Percentiles rank a stretch among this genome's conserved stretches.
Evolutionary conservation across 2,329 filamentous ascomycete species (phyloP).

Genomic region (Cordyceps tenuipes): DNA sequence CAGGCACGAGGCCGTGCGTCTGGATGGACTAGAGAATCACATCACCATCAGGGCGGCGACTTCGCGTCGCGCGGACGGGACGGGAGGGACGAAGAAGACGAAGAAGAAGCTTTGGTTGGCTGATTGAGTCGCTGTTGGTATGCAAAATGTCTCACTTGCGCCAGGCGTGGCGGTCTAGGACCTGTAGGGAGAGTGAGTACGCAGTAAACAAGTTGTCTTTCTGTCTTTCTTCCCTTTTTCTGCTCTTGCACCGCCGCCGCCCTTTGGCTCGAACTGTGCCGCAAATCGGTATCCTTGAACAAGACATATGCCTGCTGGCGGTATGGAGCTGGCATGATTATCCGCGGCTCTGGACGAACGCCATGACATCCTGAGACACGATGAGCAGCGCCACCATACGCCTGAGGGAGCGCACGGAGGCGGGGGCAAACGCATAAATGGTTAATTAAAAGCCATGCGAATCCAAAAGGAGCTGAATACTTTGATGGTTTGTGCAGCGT

Average conservation of each 20-base stretch:
- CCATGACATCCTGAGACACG: background rate
- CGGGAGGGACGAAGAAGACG: no score
- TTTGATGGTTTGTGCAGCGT: background rate
- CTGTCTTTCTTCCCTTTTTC: background rate
- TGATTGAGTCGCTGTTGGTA: background rate
- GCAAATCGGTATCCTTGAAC: background rate
- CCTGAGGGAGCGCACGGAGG: background rate
- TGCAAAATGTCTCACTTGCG: conserved; percentile 2
- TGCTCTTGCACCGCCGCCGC: background rate
- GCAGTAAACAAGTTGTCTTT: background rate
- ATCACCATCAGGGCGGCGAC: background rate
- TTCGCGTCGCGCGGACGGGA: background rate
- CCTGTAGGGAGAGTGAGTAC: background rate
- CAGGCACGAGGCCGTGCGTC: background rate
- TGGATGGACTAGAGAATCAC: background rate
- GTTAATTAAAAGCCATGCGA: background rate
- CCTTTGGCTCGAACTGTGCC: background rate
- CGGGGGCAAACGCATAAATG: background rate
- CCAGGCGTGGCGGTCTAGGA: background rate
- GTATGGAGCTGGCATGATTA: background rate
- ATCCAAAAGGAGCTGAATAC: background rate
- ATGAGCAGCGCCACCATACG: background rate
- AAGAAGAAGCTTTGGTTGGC: no score
- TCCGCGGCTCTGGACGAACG: background rate
- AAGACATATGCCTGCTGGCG: background rate